Evolutionary conservation across 306 rosid species (phyloP), one percentile per base, ranked within the genome.

Genomic region (Comarum palustre): DNA sequence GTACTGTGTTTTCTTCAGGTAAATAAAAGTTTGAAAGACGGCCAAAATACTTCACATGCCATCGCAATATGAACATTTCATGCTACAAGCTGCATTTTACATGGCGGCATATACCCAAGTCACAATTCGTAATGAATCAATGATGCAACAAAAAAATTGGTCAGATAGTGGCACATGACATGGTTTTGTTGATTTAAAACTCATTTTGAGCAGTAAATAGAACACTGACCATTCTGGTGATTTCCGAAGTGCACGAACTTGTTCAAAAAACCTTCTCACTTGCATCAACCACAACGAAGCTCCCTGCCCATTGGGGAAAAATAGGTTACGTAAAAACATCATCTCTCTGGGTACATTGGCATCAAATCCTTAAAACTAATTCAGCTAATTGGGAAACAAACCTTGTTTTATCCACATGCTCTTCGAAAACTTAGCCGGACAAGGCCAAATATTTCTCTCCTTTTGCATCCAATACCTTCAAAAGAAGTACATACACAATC

Each of bases 381-480:
- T 27, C 36, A 67, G 24, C 6, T 46, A 1, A 24, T 39, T 8
- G 38, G 15, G 3, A 36, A 22, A 78, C 83, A 69, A 45, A 94
- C 98, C 97, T 89, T 82, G 89, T 78, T 82, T 94, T 2, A 94
- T 94, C 98, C 97, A 94, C 96, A 94, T 87, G 86, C 92, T 94
- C 78, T 83, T 91, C 69, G 83, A 92, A 80, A 94, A 91, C 87
- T 89, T 94, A 15, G 97, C 97, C 39, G 96, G 98, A 86, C 61
- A 91, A 74, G 25, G 97, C 97, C 61, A 94, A 75, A 32, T 86
- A 91, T 50, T 85, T 85, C 71, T 80, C 82, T 12, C 98, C 96
- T 41, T 47, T 46, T 20, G 91, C 85, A 91, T 91, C 98, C 95
- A 86, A 84, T 55, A 94, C 95, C 98, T 93, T 70, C 9, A 6